Base-by-base conservation (phyloP, 192 early-diverging fungal genomes). In the Coemansia reversa region DNA sequence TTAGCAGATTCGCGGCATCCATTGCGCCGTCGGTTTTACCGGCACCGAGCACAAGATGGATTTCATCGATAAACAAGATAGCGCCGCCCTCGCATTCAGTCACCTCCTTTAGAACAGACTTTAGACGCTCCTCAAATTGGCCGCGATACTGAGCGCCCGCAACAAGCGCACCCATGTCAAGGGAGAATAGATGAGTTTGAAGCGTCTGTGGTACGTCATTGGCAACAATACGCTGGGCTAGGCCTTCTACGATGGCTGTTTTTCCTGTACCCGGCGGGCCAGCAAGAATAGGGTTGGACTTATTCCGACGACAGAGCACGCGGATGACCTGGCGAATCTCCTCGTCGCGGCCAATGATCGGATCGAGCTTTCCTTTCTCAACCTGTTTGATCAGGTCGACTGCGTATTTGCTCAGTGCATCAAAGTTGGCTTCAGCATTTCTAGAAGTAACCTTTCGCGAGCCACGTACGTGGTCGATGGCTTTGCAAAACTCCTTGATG, bases 51-150 rank as follows among this genome's bases (percentile, higher is more conserved):
- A 98, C 90, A 2, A 91, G 84, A 68, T 99, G 97, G 47, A 99
- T 90, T 79, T 99, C 97, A 75, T 99, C 97, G 60, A 99, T 96
- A 75, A 99, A 99, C 27, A 99, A 78, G 61, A 99, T 99, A 23
- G 93, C 87, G 19, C 89, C 88, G 32, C 91, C 92, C 35, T 91
- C 84, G 22, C 93, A 88, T 25, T 97, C 92, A 62, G 90, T 91
- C 57, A 97, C 91, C 79, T 99, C 95, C 70, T 96, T 95, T 45
- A 99, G 84, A 7, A 99, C 91, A 0, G 93, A 84, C 86, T 99
- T 98, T 42, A 99, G 86, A 24, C 97, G 89, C 72, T 98, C 96
- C 72, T 99, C 97, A 63, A 98, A 99, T 84, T 99, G 95, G 64
- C 97, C 97, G 53, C 92, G 89, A 77, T 94, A 98, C 78, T 96